These are phyloP conservation scores for Penicillium palitans DNA, from an alignment of 2,329 filamentous ascomycete species.

Conservation along the genomic window DNA sequence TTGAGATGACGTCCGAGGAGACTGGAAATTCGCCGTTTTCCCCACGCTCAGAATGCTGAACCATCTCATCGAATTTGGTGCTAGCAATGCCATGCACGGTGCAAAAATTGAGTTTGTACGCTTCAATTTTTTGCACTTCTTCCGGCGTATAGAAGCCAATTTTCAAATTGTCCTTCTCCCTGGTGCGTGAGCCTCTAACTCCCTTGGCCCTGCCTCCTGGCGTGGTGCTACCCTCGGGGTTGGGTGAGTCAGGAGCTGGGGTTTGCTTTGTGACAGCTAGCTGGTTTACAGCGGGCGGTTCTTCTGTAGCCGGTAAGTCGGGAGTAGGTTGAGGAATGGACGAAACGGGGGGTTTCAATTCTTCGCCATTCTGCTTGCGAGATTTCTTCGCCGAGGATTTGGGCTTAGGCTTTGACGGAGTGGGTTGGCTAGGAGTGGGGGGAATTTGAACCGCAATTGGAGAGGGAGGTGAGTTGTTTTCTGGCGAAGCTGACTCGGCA, in stretches of 20 bases:
- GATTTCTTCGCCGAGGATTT: neutral
- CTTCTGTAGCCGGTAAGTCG: neutral
- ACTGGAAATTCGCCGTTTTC: constrained; percentile 27
- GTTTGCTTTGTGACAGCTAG: neutral
- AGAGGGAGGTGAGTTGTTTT: neutral
- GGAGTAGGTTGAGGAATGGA: neutral
- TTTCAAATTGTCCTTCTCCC: constrained; percentile 19
- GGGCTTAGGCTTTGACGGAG: neutral
- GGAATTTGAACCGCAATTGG: neutral
- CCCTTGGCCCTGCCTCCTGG: neutral
- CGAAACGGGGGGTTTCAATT: neutral
- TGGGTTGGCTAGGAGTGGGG: neutral
- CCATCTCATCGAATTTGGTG: constrained; percentile 33
- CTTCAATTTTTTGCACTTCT: constrained; percentile 35
- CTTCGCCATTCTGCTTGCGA: neutral
- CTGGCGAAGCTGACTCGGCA: neutral
- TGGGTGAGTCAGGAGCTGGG: neutral
- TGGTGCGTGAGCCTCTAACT: constrained; percentile 10
- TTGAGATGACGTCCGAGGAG: constrained; percentile 22
- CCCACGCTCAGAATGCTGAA: constrained; percentile 37
- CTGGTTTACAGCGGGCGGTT: neutral
- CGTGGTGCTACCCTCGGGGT: neutral
- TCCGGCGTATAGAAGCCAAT: constrained; percentile 34
- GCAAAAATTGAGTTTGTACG: constrained; percentile 38
- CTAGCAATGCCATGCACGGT: constrained; percentile 27